A percentile compares a stretch with the other conserved stretches of the same genome.
These are phyloP conservation scores for Capronia americana DNA, from an alignment of 2,329 filamentous ascomycete species.

Conservation along the genomic window DNA sequence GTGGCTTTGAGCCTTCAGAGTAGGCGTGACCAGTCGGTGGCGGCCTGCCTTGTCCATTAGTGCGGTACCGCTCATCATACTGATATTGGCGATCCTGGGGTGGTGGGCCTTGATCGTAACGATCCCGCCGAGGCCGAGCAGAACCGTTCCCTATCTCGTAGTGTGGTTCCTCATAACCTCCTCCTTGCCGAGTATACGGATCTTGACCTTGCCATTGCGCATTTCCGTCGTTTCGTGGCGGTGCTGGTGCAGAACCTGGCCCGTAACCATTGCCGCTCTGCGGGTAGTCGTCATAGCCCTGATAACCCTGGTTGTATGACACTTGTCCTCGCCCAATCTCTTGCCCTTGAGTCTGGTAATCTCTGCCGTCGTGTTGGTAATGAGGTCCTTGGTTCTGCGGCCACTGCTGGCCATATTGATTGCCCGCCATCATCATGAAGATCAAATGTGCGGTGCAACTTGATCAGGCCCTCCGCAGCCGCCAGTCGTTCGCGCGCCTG, in stretches of 20 bases:
- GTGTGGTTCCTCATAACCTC: constrained; percentile 25
- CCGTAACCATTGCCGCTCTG: constrained; percentile 28
- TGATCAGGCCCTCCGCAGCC: not conserved
- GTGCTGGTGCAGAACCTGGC: constrained; percentile 12
- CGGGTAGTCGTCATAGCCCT: constrained; percentile 29
- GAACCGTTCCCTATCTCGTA: constrained; percentile 15
- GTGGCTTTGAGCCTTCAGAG: constrained; percentile 20
- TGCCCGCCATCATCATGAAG: constrained; percentile 29
- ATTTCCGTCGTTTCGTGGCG: constrained; percentile 25
- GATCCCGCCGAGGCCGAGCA: constrained; percentile 16
- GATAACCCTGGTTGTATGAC: constrained; percentile 30
- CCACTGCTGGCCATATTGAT: constrained; percentile 35
- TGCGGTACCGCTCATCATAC: constrained; percentile 38
- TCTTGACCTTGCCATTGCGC: constrained; percentile 30
- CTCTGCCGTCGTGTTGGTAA: constrained; percentile 31
- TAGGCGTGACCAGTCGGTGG: constrained; percentile 23
- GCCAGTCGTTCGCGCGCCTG: not conserved
- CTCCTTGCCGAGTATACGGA: constrained; percentile 28
- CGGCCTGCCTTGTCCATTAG: constrained; percentile 28
- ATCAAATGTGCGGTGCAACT: not conserved
- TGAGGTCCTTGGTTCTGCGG: constrained; percentile 27
- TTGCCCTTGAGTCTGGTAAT: constrained; percentile 33
- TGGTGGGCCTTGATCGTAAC: constrained; percentile 24
- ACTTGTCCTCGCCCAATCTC: constrained; percentile 26
- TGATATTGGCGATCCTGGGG: constrained; percentile 30